Evolutionary conservation across 331 rosid genomes (phyloP), one percentile per base, ranked within the genome.

Genomic region (Cydonia oblonga): DNA sequence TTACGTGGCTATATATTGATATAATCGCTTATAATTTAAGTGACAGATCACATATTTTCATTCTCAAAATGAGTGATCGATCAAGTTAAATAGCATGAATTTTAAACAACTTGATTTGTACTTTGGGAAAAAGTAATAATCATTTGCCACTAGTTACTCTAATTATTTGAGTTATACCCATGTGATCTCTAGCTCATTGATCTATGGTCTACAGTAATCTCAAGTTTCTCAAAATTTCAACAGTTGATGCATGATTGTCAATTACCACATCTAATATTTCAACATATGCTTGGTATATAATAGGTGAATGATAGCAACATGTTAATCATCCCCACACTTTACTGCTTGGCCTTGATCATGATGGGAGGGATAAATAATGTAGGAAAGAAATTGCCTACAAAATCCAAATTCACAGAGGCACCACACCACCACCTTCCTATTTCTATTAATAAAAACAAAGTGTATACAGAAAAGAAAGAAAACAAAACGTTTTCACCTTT

Each of bases 251-350:
- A 64, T 64, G 46, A 64, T 32, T 54, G 19, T 40, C 32, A 65
- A 71, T 76, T 82, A 57, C 75, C 75, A 24, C 73, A 28, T 32
- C 69, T 64, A 72, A 72, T 68, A 56, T 80, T 79, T 81, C 32
- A 23, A 56, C 30, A 3, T 70, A 58, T n/a, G 73, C 63, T 25
- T 28, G 5, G 8, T 19, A 32, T 18, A 86, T 85, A 80, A 85
- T 78, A 67, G 68, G 73, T 75, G 76, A 83, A 86, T 81, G 78
- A 85, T 66, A 76, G 75, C 83, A 54, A 54, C 80, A 64, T 54
- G n/a, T 76, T 81, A 81, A 81, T 76, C 82, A 79, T 77, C 25
- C 72, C 76, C 88, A 81, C 65, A 65, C 42, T 65, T n/a, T 79
- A 68, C 54, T 71, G 25, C 69, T 76, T 72, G 72, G 75, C 38